Evolutionary conservation across 495 filamentous ascomycete genomes (phyloP).

Genomic region (Penicillium malachiteum): DNA sequence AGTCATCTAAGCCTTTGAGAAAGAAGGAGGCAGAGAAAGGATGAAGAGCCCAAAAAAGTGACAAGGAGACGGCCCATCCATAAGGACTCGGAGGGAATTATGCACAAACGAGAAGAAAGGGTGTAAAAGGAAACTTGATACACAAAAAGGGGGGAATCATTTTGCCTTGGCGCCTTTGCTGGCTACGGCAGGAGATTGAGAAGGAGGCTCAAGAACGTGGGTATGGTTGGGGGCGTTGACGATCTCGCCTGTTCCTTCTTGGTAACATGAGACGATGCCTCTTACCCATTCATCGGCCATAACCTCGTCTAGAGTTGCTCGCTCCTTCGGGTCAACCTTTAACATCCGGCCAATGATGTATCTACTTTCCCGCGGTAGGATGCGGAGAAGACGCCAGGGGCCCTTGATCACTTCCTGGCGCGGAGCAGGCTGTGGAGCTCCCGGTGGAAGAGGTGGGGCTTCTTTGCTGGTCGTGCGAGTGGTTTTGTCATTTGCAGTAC

Average conservation of each 20-base stretch:
- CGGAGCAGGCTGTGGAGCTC: constrained; percentile 38
- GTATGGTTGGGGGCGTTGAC: constrained; percentile 55
- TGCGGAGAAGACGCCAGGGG: constrained; percentile 87
- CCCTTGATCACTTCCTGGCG: constrained; percentile 80
- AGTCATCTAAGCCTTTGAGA: constrained; percentile 13
- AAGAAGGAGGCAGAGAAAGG: neutral
- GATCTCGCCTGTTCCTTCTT: constrained; percentile 58
- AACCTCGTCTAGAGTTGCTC: constrained; percentile 82
- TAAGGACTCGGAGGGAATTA: constrained; percentile 13
- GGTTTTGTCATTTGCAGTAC: constrained; percentile 18
- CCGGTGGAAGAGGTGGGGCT: constrained; percentile 39
- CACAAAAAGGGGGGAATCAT: constrained; percentile 23
- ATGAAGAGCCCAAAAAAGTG: neutral
- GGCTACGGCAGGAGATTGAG: constrained; percentile 39
- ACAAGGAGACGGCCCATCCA: neutral
- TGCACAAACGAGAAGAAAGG: constrained; percentile 12
- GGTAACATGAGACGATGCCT: constrained; percentile 61
- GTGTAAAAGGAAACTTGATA: constrained; percentile 9
- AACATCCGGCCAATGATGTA: constrained; percentile 92
- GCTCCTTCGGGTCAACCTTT: constrained; percentile 78
- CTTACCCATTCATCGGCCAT: constrained; percentile 87
- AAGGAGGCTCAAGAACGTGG: constrained; percentile 62
- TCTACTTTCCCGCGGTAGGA: constrained; percentile 85
- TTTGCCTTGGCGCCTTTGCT: constrained; percentile 42
- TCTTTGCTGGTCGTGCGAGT: constrained; percentile 52